Conservation (phyloP, 768 basidiomycete genomes). For the Tricholoma hemisulphureum region DNA sequence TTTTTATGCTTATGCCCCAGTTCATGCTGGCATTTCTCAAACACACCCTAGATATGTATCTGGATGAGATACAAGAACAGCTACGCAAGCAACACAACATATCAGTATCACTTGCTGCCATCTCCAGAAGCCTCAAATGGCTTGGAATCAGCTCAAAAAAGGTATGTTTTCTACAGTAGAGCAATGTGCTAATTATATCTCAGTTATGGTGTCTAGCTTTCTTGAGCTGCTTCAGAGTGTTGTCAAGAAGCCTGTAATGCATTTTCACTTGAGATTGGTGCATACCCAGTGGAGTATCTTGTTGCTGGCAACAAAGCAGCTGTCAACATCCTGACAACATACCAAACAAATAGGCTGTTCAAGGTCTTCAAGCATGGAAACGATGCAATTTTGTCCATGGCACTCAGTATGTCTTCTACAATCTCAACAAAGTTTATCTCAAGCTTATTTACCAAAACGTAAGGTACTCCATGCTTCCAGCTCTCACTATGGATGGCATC, state of each 20-base stretch:
- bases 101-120: neutral
- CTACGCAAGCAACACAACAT: neutral
- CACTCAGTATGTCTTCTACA: neutral
- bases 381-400: neutral
- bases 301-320: neutral
- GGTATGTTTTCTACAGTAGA: neutral
- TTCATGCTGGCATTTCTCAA: neutral
- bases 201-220: neutral
- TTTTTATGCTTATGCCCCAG: neutral
- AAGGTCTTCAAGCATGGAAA: neutral
- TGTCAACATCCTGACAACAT: neutral
- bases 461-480: neutral
- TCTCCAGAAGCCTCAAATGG: neutral
- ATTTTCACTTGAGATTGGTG: neutral
- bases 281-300: neutral
- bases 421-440: neutral
- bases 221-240: neutral
- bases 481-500: neutral
- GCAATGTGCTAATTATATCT: neutral
- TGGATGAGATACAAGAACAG: neutral
- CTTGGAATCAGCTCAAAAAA: neutral
- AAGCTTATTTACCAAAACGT: neutral
- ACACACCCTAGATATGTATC: neutral
- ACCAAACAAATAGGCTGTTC: neutral
- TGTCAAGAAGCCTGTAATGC: neutral